A percentile compares a stretch with the other conserved stretches of the same genome.
Conservation (phyloP, 352 stramenopile genomes). For the Globisporangium cederbergense region DNA sequence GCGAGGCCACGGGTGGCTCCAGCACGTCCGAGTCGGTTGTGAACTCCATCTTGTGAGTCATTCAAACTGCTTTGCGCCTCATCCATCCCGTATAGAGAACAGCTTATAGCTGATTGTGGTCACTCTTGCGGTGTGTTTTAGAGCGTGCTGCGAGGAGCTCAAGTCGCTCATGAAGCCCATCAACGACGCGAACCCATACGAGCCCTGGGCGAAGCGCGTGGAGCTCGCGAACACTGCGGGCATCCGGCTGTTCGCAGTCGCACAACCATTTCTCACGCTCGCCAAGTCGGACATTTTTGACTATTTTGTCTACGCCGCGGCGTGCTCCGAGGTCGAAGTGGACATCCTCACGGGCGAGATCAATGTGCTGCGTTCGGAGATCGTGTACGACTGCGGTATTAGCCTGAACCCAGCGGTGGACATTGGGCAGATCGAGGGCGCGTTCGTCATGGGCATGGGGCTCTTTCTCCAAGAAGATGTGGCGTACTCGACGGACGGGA, state of each 20-base stretch:
- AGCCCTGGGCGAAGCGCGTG: conserved; percentile 58
- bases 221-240: conserved; percentile 87
- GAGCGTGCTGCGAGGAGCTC: conserved; percentile 40
- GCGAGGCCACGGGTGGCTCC: conserved; percentile 38
- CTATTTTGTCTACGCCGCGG: conserved; percentile 94
- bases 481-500: conserved; percentile 86
- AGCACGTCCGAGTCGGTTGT: conserved; percentile 58
- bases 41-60: conserved; percentile 28
- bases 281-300: conserved; percentile 90
- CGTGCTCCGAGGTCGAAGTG: conserved; percentile 92
- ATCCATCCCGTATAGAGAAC: too few species aligned
- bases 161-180: conserved; percentile 34
- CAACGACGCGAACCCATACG: conserved; percentile 13
- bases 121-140: conserved; percentile 1
- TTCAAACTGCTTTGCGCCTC: too few species aligned
- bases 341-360: conserved; percentile 95
- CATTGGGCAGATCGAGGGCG: conserved; percentile 97
- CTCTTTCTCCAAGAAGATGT: conserved; percentile 93
- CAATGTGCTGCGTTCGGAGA: conserved; percentile 72
- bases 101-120: too few species aligned
- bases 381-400: conserved; percentile 91
- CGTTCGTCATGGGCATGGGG: conserved; percentile 95
- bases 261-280: conserved; percentile 85
- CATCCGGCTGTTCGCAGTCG: conserved; percentile 93
- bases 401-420: conserved; percentile 97